phyloP scores from a whole-genome alignment of 306 rosid genomes.

The Quillaja saponaria region DNA sequence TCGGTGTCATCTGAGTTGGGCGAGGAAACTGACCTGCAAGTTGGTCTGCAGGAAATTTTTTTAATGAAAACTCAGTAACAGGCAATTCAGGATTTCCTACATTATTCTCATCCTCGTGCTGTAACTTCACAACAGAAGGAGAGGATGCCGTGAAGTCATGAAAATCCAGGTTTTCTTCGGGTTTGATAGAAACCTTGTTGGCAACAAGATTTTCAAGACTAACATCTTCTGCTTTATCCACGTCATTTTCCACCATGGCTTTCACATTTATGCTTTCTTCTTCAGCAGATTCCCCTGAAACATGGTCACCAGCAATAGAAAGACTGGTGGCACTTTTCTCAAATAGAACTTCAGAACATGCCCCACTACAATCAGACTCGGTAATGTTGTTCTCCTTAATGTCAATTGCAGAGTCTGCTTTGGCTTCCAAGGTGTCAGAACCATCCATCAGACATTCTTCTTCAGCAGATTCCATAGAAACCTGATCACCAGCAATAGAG shows the following conservation, averaged over 20 bases:
- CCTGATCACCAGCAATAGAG: background rate
- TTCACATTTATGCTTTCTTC: background rate
- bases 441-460: background rate
- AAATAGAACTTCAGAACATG: too few relatives aligned
- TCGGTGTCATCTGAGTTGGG: conserved; percentile 30
- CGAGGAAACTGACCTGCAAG: conserved; percentile 44
- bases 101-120: background rate
- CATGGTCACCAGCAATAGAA: background rate
- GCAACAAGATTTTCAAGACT: too few relatives aligned
- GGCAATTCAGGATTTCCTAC: background rate
- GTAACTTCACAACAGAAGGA: background rate
- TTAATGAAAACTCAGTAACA: conserved; percentile 1
- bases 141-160: background rate
- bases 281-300: background rate
- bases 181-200: too few relatives aligned
- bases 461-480: background rate
- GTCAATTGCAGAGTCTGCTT: background rate
- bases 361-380: too few relatives aligned
- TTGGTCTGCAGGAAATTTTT: conserved; percentile 27
- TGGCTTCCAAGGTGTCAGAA: background rate
- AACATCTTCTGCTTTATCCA: too few relatives aligned
- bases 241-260: background rate
- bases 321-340: too few relatives aligned
- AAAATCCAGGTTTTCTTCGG: too few relatives aligned
- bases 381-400: background rate